Evolutionary conservation across 164 flowering plant species (phyloP).

Genomic region (Stephania yunnanensis): DNA sequence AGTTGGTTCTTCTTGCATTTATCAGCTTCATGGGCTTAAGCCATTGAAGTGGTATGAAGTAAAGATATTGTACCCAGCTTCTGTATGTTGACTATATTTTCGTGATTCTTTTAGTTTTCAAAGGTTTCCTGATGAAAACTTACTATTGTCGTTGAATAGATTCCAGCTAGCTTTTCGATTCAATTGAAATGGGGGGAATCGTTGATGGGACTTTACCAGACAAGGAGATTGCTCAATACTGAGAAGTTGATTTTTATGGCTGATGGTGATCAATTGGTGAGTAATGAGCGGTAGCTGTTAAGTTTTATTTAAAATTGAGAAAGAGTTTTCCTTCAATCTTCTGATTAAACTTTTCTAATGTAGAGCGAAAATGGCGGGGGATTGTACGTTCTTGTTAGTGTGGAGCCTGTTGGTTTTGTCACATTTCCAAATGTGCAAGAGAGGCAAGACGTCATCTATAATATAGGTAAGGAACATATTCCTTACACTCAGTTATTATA

Average conservation of each 20-base stretch:
- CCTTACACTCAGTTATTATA: neutral
- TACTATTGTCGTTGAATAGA: too few relatives aligned
- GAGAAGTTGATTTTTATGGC: too few relatives aligned
- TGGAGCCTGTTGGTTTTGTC: conserved; percentile 82
- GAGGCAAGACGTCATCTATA: conserved; percentile 46
- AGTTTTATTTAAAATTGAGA: too few relatives aligned
- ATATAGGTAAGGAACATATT: too few relatives aligned
- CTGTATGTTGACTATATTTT: conserved; percentile 56
- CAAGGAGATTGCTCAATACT: too few relatives aligned
- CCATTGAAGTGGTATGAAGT: conserved; percentile 81
- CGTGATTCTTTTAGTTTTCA: neutral
- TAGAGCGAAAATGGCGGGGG: conserved; percentile 32
- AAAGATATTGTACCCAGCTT: conserved; percentile 99
- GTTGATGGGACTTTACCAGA: too few relatives aligned
- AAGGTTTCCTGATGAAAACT: conserved; percentile 1
- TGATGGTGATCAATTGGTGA: too few relatives aligned
- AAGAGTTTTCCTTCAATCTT: too few relatives aligned
- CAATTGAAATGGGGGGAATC: too few relatives aligned
- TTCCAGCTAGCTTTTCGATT: too few relatives aligned
- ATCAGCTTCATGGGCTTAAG: conserved; percentile 62
- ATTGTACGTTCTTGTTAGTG: conserved; percentile 49
- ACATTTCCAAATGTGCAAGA: conserved; percentile 59
- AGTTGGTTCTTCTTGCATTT: conserved; percentile 61
- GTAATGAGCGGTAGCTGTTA: too few relatives aligned
- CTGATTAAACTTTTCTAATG: conserved; percentile 3